Evolutionary conservation across 2,329 filamentous ascomycete genomes (phyloP), one percentile per base, ranked within the genome.

Genomic region (Nemania serpens): DNA sequence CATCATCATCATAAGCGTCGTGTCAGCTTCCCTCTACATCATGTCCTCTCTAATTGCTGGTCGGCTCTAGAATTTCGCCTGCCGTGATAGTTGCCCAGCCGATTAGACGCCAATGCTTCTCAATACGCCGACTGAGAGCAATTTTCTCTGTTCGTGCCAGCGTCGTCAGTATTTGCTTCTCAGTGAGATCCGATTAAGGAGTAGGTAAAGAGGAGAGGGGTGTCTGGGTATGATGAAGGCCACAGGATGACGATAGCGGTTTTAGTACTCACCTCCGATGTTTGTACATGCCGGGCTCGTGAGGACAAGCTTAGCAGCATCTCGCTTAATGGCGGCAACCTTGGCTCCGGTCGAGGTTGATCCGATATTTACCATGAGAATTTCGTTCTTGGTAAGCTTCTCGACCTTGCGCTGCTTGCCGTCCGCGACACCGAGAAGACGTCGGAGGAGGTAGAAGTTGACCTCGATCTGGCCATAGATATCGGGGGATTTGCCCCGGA

Each of bases 301-400:
- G 70, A 99, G 83, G 62, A 91, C 89, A 68, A 99, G 85, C 83
- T 97, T 97, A 59, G 95, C 95, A 59, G 93, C 94, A 85, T 99
- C 95, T 74, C 94, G 93, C 86, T 95, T 97, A 75, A 98, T 96
- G 72, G 92, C 94, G 61, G 95, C 87, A 55, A 99, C 92, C 87
- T 98, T 99, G 69, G 95, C 95, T 78, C 95, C 95, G 13, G 94
- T 97, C 48, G 95, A 96, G 10, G 94, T 98, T 39, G 92, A 97
- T 64, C 95, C 95, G 75, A 99, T 99, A 84, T 99, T 99, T 68
- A 99, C 95, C 95, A 99, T 98, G 79, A 99, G 89, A 73, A 98
- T 93, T 79, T 99, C 95, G 80, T 97, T 97, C 88, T 98, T 99
- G 59, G 93, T 84, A 68, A 99, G 84, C 83, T 99, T 99, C 71